Conservation (phyloP, 1,284 basidiomycete genomes). For the Pterula multifida region DNA sequence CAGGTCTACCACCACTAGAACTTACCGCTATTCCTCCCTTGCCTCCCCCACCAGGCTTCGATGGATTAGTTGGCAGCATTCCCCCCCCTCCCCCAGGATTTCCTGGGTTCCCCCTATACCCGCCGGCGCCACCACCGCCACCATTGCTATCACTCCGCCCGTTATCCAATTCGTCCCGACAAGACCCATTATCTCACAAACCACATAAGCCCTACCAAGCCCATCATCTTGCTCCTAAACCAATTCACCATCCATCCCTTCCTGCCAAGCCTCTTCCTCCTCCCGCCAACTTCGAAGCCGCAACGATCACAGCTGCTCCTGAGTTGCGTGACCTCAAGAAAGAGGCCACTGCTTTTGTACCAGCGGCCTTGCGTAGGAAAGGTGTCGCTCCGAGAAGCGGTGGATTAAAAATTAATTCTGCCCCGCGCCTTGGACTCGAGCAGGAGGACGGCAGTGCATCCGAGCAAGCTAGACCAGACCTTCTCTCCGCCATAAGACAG, state of each 20-base stretch:
- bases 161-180: constrained; percentile 34
- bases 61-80: constrained; percentile 10
- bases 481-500: neutral
- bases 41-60: constrained; percentile 16
- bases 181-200: constrained; percentile 50
- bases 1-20: constrained; percentile 14
- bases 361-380: constrained; percentile 53
- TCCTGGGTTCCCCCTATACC: constrained; percentile 24
- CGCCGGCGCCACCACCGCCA: neutral
- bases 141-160: constrained; percentile 11
- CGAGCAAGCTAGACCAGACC: neutral
- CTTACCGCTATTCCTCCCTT: constrained; percentile 17
- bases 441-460: constrained; percentile 6
- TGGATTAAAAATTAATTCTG: constrained; percentile 46
- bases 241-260: constrained; percentile 22
- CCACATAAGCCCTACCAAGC: constrained; percentile 60
- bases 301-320: constrained; percentile 73
- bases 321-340: constrained; percentile 84
- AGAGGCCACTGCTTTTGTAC: constrained; percentile 84
- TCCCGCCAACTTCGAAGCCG: constrained; percentile 27
- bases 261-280: constrained; percentile 25
- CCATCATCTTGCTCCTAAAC: constrained; percentile 31
- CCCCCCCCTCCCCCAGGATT: constrained; percentile 47
- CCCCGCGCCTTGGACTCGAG: constrained; percentile 22
- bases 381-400: constrained; percentile 19